A percentile compares a stretch with the other conserved stretches of the same genome.
Evolutionary conservation across 1,284 basidiomycete species (phyloP).

Genomic region (Tilletia caries): DNA sequence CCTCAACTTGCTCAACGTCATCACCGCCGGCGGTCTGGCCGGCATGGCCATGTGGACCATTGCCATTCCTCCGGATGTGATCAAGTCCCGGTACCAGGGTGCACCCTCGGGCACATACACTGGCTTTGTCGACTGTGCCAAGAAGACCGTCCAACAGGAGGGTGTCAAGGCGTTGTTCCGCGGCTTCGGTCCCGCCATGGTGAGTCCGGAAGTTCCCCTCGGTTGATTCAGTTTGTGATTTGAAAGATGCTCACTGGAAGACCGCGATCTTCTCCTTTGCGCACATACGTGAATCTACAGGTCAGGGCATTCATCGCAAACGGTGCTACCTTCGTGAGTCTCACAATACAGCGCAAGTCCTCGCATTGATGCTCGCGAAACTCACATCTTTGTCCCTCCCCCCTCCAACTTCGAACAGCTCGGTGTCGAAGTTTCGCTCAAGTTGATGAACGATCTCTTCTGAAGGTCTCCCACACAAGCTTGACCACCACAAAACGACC

Average conservation of each 20-base stretch:
- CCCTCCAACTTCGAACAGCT: slow-evolving; percentile 58
- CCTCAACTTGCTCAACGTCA: slow-evolving; percentile 80
- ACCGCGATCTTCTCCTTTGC: slow-evolving; percentile 52
- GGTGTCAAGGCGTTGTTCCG: slow-evolving; percentile 89
- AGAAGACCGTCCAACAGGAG: slow-evolving; percentile 87
- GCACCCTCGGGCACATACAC: slow-evolving; percentile 92
- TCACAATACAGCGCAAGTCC: too few species aligned
- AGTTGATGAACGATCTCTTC: slow-evolving; percentile 67
- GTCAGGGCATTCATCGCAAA: slow-evolving; percentile 77
- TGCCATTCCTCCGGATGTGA: slow-evolving; percentile 46
- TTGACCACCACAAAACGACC: too few species aligned
- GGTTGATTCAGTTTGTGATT: too few species aligned
- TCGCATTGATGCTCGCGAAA: too few species aligned
- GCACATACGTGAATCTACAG: background rate
- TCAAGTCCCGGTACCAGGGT: slow-evolving; percentile 96
- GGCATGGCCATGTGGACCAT: slow-evolving; percentile 79
- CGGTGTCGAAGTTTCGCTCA: slow-evolving; percentile 75
- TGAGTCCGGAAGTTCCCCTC: slow-evolving; percentile 25
- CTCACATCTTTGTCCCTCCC: background rate
- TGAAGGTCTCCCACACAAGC: slow-evolving; percentile 42
- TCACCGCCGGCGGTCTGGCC: slow-evolving; percentile 87
- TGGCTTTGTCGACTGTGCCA: slow-evolving; percentile 86
- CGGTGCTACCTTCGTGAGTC: slow-evolving; percentile 86
- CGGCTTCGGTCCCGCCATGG: slow-evolving; percentile 92
- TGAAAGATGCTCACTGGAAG: background rate